phyloP scores from a whole-genome alignment of 495 filamentous ascomycete species.

The Melanomma pulvis-pyrius region DNA sequence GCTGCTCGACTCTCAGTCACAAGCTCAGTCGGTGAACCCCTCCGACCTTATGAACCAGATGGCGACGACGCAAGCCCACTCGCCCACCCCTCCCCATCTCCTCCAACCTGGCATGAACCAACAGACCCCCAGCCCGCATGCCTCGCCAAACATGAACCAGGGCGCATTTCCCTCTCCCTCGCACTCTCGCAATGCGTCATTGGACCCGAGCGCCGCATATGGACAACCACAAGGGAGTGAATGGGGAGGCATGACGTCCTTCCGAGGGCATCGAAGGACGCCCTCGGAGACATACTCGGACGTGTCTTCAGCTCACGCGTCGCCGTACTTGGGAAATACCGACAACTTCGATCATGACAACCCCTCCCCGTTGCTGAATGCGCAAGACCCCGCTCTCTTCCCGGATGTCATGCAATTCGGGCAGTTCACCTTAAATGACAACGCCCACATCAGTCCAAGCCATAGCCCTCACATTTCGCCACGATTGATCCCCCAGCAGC shows the following conservation, averaged over 20 bases:
- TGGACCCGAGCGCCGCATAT: conserved; percentile 77
- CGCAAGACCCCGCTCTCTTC: conserved; percentile 73
- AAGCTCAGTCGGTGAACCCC: conserved; percentile 59
- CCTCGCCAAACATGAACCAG: conserved; percentile 58
- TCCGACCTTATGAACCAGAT: conserved; percentile 61
- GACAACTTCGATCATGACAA: conserved; percentile 81
- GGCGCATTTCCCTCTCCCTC: conserved; percentile 58
- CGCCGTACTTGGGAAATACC: conserved; percentile 75
- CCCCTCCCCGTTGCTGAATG: conserved; percentile 76
- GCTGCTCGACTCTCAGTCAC: conserved; percentile 36
- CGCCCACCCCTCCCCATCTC: conserved; percentile 70
- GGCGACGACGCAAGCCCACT: conserved; percentile 70
- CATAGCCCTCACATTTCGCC: conserved; percentile 87
- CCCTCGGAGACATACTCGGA: conserved; percentile 88
- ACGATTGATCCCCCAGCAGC: conserved; percentile 73
- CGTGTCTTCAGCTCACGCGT: conserved; percentile 76
- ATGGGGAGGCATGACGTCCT: conserved; percentile 69
- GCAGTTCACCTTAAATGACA: conserved; percentile 81
- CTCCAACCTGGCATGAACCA: conserved; percentile 59
- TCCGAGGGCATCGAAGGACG: conserved; percentile 75
- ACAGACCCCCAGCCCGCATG: conserved; percentile 47
- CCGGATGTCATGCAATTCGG: conserved; percentile 76
- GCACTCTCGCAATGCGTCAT: conserved; percentile 78
- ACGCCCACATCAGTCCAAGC: conserved; percentile 69
- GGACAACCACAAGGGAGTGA: conserved; percentile 64